These are phyloP conservation scores for Macaranga tanarius DNA, from an alignment of 441 rosid genomes.

Conservation along the genomic window DNA sequence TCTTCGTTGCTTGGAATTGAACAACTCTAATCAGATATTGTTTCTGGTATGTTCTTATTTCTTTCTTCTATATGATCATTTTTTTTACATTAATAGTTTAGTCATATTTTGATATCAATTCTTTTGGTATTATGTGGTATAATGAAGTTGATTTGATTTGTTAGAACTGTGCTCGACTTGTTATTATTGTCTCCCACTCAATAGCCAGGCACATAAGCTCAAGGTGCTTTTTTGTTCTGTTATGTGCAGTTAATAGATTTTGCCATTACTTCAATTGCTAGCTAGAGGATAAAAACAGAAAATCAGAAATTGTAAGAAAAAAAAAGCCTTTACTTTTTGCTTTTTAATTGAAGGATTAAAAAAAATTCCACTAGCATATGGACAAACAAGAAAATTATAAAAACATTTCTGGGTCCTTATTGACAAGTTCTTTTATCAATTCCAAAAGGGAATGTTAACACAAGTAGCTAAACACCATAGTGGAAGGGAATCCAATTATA, in stretches of 20 bases:
- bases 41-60: slow-evolving; percentile 18
- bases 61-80: neutral
- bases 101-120: neutral
- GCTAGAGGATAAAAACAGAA: slow-evolving; percentile 10
- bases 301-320: neutral
- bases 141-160: slow-evolving; percentile 36
- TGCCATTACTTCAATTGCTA: slow-evolving; percentile 16
- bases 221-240: slow-evolving; percentile 19
- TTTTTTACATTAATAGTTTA: neutral
- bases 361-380: slow-evolving; percentile 36
- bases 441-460: slow-evolving; percentile 25
- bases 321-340: slow-evolving; percentile 24
- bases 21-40: neutral
- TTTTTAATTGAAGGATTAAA: slow-evolving; percentile 15
- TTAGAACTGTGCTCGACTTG: slow-evolving; percentile 32
- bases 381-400: slow-evolving; percentile 33
- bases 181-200: slow-evolving; percentile 41
- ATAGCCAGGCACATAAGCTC: slow-evolving; percentile 27
- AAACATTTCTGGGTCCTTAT: slow-evolving; percentile 9
- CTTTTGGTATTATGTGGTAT: slow-evolving; percentile 7
- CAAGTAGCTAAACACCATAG: slow-evolving; percentile 17
- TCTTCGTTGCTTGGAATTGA: neutral
- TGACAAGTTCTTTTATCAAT: slow-evolving; percentile 23
- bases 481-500: slow-evolving; percentile 5
- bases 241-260: slow-evolving; percentile 22